A percentile compares a stretch with the other conserved stretches of the same genome.
Conservation (phyloP, 257 asterid genomes). For the Eucommia ulmoides region DNA sequence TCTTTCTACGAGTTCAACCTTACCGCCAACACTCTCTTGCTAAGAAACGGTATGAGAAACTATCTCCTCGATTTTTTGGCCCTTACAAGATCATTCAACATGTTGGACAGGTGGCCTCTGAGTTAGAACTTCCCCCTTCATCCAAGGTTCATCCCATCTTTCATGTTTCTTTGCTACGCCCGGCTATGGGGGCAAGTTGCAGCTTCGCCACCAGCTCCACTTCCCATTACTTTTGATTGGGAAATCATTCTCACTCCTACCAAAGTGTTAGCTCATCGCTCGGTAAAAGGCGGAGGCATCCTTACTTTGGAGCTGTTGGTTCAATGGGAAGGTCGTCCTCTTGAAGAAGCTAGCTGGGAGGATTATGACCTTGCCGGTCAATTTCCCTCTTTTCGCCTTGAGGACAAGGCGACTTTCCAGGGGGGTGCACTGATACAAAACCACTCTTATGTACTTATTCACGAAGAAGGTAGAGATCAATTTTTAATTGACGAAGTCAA, state of each 20-base stretch:
- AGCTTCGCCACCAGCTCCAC: neutral
- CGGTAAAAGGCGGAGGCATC: neutral
- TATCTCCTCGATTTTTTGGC: neutral
- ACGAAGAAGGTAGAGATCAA: neutral
- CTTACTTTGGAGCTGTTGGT: neutral
- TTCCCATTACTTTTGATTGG: neutral
- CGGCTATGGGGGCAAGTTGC: neutral
- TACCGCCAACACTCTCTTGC: neutral
- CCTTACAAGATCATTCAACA: neutral
- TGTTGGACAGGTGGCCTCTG: neutral
- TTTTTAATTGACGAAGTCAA: neutral
- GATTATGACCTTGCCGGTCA: too few relatives aligned
- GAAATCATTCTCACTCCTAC: neutral
- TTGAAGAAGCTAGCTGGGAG: too few relatives aligned
- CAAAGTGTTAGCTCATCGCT: neutral
- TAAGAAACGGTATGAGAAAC: neutral
- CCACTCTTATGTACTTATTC: neutral
- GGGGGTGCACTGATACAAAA: neutral
- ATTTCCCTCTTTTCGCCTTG: too few relatives aligned
- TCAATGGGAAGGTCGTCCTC: neutral
- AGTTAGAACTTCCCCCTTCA: too few relatives aligned
- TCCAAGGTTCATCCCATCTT: neutral
- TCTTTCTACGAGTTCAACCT: neutral
- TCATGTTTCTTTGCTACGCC: neutral
- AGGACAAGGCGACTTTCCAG: too few relatives aligned